phyloP scores from a whole-genome alignment of 345 rosid genomes.

The Iberis pinnata region DNA sequence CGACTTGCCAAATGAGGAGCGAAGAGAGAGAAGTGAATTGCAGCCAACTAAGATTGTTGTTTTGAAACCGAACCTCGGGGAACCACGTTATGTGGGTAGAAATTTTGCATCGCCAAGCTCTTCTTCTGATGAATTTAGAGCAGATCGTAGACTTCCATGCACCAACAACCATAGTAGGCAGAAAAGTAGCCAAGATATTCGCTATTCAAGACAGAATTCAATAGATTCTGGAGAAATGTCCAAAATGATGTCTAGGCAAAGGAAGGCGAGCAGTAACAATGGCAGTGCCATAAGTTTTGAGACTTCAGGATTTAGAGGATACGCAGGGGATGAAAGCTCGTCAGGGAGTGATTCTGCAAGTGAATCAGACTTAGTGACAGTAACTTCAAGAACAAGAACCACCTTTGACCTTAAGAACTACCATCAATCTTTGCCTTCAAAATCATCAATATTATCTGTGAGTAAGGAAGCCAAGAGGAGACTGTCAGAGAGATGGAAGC shows the following conservation, averaged over 20 bases:
- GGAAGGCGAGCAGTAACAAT: slow-evolving; percentile 37
- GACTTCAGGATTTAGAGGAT: slow-evolving; percentile 50
- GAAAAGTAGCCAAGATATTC: slow-evolving; percentile 38
- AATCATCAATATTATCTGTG: slow-evolving; percentile 57
- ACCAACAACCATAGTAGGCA: slow-evolving; percentile 37
- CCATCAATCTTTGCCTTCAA: slow-evolving; percentile 39
- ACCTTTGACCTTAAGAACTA: slow-evolving; percentile 35
- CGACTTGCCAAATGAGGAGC: slow-evolving; percentile 35
- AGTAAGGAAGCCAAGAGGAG: slow-evolving; percentile 84
- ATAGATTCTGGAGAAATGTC: slow-evolving; percentile 66
- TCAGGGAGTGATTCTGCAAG: slow-evolving; percentile 67
- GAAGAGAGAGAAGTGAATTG: slow-evolving; percentile 36
- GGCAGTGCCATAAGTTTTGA: slow-evolving; percentile 41
- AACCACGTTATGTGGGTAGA: slow-evolving; percentile 39
- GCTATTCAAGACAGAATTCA: slow-evolving; percentile 45
- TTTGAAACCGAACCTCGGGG: slow-evolving; percentile 76
- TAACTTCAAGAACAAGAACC: slow-evolving; percentile 43
- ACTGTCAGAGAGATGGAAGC: slow-evolving; percentile 93
- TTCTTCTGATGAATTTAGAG: slow-evolving; percentile 41
- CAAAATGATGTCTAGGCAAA: slow-evolving; percentile 54
- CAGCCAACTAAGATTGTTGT: slow-evolving; percentile 80
- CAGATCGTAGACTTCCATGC: slow-evolving; percentile 43
- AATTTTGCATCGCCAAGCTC: slow-evolving; percentile 42
- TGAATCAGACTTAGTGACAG: slow-evolving; percentile 47
- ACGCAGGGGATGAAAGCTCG: slow-evolving; percentile 77